Conservation (phyloP, 2,329 filamentous ascomycete genomes). For the Ophiostoma sp. region DNA sequence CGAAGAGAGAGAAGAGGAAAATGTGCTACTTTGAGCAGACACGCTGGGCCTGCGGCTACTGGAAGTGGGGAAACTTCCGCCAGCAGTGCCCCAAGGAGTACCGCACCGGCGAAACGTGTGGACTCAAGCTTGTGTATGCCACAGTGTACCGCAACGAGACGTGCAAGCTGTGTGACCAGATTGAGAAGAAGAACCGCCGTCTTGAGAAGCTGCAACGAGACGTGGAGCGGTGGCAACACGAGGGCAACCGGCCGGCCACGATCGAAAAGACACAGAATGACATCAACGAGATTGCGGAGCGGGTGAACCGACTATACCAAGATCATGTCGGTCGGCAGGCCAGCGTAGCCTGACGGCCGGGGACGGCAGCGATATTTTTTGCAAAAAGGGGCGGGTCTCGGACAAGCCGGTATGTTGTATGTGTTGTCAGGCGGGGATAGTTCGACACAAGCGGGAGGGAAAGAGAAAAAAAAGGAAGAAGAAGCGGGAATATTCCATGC, state of each 20-base stretch:
- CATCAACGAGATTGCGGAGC: constrained; percentile 63
- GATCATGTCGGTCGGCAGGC: constrained; percentile 43
- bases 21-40: constrained; percentile 97
- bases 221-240: constrained; percentile 72
- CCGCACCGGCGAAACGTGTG: constrained; percentile 93
- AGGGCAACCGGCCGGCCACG: constrained; percentile 71
- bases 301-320: constrained; percentile 53
- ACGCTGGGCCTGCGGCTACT: constrained; percentile 82
- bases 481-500: neutral
- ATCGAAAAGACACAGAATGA: constrained; percentile 71
- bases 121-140: constrained; percentile 82
- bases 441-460: neutral
- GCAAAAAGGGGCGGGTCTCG: neutral
- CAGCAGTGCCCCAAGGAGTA: constrained; percentile 94
- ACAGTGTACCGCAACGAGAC: constrained; percentile 63
- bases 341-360: constrained; percentile 41
- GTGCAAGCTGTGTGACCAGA: constrained; percentile 87
- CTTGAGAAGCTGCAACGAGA: constrained; percentile 72
- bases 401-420: constrained; percentile 14
- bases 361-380: neutral
- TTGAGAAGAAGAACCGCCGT: constrained; percentile 78
- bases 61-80: constrained; percentile 91
- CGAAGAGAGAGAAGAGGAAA: constrained; percentile 29
- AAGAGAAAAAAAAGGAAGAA: neutral
- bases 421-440: neutral